Percentiles rank a stretch among this genome's conserved stretches.
phyloP scores from a whole-genome alignment of 1,284 basidiomycete species.

The Cerrena zonata region DNA sequence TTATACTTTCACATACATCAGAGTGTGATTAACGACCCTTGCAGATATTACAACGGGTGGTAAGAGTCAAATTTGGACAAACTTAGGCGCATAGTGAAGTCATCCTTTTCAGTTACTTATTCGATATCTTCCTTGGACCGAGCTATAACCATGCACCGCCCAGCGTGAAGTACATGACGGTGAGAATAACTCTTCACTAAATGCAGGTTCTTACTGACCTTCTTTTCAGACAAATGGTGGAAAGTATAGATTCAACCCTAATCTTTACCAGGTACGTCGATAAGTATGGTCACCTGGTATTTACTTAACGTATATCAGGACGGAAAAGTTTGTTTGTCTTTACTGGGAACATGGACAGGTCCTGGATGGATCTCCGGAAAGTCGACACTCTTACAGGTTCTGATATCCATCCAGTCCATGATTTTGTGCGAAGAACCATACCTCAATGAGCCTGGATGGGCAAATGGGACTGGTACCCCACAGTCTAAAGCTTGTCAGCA shows the following conservation, averaged over 20 bases:
- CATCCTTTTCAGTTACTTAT: slow-evolving; percentile 48
- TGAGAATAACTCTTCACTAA: slow-evolving; percentile 29
- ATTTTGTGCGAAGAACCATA: slow-evolving; percentile 87
- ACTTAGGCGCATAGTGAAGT: slow-evolving; percentile 3
- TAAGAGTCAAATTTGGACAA: slow-evolving; percentile 31
- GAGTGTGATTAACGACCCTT: slow-evolving; percentile 5
- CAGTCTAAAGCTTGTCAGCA: slow-evolving; percentile 66
- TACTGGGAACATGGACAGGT: slow-evolving; percentile 87
- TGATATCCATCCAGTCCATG: slow-evolving; percentile 92
- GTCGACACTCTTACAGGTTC: slow-evolving; percentile 71
- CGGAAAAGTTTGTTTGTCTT: slow-evolving; percentile 85
- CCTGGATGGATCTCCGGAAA: slow-evolving; percentile 85
- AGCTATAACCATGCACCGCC: slow-evolving; percentile 78
- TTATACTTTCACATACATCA: slow-evolving; percentile 3
- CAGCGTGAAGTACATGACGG: slow-evolving; percentile 85
- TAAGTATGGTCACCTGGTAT: slow-evolving; percentile 4
- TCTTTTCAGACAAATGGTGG: slow-evolving; percentile 76
- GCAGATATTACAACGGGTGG: slow-evolving; percentile 80
- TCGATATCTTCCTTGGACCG: slow-evolving; percentile 85
- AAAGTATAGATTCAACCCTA: slow-evolving; percentile 85
- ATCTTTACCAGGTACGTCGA: slow-evolving; percentile 72
- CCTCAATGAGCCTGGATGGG: slow-evolving; percentile 86
- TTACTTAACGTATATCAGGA: slow-evolving; percentile 41
- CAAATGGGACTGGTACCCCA: slow-evolving; percentile 61
- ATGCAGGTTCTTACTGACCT: neutral